Evolutionary conservation across 2,329 filamentous ascomycete genomes (phyloP), one percentile per base, ranked within the genome.

Genomic region (Didymella lethalis): DNA sequence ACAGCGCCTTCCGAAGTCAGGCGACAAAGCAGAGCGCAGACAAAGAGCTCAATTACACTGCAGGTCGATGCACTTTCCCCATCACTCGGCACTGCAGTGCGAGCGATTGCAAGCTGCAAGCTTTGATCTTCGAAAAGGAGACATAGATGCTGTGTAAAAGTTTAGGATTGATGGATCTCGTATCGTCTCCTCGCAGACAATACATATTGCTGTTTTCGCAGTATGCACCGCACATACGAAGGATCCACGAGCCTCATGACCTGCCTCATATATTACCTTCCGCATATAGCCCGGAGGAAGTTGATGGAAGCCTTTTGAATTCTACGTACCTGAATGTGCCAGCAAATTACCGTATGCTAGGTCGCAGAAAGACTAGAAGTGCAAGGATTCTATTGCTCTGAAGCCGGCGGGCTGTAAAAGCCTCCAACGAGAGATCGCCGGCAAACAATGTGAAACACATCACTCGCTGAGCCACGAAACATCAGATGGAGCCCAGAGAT

Each of bases 251-350:
- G 63, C 55, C 66, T 68, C 61, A 64, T 68, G 64, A 67, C 65
- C 64, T 60, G 41, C 47, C 18, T 47, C 47, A 48, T 55, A 66
- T 38, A 64, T 69, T 63, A 60, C 61, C 49, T 68, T 65, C 62
- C 64, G 36, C 48, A 59, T 60, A 40, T 36, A 54, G 64, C 28
- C 59, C 66, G 59, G 63, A 45, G 44, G 57, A 57, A 51, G 32
- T 55, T 70, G 66, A 66, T 70, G 52, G 68, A 71, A 73, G 48
- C 50, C 62, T 68, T 58, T 45, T 47, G 50, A 58, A 43, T 47
- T 52, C 54, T 41, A 50, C 41, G 56, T 59, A 59, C 64, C 47
- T 62, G 55, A 51, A 41, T 54, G n/a, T 48, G 36, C 44, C 60
- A 53, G 54, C 55, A 58, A 63, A 28, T 48, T 18, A 25, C 31